These are phyloP conservation scores for Paramecium biaurelia DNA, from an alignment of 73 alveolate genomes.

Conservation along the genomic window DNA sequence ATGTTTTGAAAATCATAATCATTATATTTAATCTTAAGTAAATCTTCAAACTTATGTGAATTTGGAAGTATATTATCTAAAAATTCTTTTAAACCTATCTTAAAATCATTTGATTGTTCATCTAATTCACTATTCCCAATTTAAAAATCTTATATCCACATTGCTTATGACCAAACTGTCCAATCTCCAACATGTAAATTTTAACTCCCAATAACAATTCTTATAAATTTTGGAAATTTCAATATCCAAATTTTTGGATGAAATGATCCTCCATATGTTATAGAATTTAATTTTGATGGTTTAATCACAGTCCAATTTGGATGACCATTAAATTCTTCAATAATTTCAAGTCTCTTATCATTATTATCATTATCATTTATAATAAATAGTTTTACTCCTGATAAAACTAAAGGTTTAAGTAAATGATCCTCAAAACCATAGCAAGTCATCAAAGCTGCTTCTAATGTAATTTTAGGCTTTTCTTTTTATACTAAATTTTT, in stretches of 20 bases:
- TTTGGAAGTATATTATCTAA: conserved; percentile 33
- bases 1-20: conserved; percentile 60
- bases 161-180: conserved; percentile 62
- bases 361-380: conserved; percentile 6
- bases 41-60: neutral
- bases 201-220: conserved; percentile 52
- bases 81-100: neutral
- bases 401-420: conserved; percentile 35
- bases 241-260: conserved; percentile 65
- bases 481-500: neutral
- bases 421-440: conserved; percentile 61
- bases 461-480: neutral
- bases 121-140: conserved; percentile 12
- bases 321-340: conserved; percentile 37
- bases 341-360: neutral
- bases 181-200: conserved; percentile 65
- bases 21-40: conserved; percentile 48
- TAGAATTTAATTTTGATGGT: conserved; percentile 33
- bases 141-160: conserved; percentile 59
- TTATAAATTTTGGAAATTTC: conserved; percentile 45
- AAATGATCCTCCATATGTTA: conserved; percentile 58
- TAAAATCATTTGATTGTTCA: conserved; percentile 33
- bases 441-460: conserved; percentile 53
- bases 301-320: conserved; percentile 53
- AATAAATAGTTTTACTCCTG: neutral